A percentile compares a stretch with the other conserved stretches of the same genome.
Conservation (phyloP, 257 asterid species). For the Solanum medicagineum region DNA sequence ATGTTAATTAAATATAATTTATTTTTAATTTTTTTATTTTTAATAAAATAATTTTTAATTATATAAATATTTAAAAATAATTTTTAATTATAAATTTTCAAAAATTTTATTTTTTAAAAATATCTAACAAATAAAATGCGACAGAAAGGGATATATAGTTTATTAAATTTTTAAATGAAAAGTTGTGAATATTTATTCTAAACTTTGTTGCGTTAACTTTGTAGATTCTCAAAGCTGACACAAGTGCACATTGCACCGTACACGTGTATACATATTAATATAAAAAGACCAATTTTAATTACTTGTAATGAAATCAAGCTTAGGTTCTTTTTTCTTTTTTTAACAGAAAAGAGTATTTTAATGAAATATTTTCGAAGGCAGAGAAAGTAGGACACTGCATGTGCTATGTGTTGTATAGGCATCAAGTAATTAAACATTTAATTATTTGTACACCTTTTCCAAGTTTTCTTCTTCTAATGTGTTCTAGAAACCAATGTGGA, state of each 20-base stretch:
- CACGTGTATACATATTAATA: not conserved
- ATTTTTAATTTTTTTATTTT: too few relatives aligned
- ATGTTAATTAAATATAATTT: too few relatives aligned
- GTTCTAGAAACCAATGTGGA: not conserved
- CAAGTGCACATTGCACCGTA: not conserved
- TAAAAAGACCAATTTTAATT: not conserved
- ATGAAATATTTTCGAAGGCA: not conserved
- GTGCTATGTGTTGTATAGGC: not conserved
- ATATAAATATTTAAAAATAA: too few relatives aligned
- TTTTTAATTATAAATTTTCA: too few relatives aligned
- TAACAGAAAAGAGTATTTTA: not conserved
- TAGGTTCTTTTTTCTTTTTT: not conserved
- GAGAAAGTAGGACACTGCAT: not conserved
- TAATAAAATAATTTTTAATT: fast-evolving
- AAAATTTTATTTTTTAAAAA: too few relatives aligned
- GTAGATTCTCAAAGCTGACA: not conserved
- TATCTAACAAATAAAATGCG: too few relatives aligned
- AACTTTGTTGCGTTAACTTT: not conserved
- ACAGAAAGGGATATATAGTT: too few relatives aligned
- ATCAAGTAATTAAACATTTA: not conserved
- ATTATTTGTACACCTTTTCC: not conserved
- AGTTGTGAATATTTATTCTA: not conserved
- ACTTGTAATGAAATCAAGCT: not conserved
- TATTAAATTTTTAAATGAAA: not conserved
- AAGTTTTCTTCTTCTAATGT: not conserved